Conservation (phyloP, 257 asterid species). For the Petrea volubilis region DNA sequence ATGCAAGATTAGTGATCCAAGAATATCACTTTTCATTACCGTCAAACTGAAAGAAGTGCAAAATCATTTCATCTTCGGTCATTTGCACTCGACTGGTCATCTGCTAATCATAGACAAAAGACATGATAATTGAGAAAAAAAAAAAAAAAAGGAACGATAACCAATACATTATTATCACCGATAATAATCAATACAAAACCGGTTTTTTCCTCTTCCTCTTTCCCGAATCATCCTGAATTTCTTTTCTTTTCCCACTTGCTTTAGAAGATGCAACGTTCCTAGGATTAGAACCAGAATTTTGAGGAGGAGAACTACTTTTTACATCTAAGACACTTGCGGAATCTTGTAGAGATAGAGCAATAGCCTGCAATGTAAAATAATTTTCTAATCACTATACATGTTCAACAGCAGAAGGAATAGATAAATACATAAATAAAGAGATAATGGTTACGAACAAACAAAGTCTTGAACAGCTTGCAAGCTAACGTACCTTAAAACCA, state of each 20-base stretch:
- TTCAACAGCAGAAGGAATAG: too few relatives aligned
- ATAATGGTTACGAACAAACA: conserved; percentile 1
- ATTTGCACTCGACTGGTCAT: conserved; percentile 72
- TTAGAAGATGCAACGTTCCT: conserved; percentile 26
- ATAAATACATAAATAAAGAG: too few relatives aligned
- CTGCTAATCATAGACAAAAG: conserved; percentile 38
- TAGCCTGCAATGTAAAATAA: conserved; percentile 58
- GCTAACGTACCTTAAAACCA: conserved; percentile 12
- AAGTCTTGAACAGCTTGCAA: conserved; percentile 12
- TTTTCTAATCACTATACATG: too few relatives aligned
- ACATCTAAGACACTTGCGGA: conserved; percentile 41
- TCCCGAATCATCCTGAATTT: conserved; percentile 40
- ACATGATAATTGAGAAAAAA: conserved; percentile 18
- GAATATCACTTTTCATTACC: conserved; percentile 51
- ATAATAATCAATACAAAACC: conserved; percentile 47
- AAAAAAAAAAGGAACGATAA: conserved; percentile 2
- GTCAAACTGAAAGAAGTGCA: conserved; percentile 87
- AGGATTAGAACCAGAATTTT: conserved; percentile 23
- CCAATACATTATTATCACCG: conserved; percentile 20
- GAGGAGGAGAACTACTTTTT: conserved; percentile 21
- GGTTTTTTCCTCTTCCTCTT: conserved; percentile 64
- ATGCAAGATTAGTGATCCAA: not conserved
- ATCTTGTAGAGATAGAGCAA: conserved; percentile 80
- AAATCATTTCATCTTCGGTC: conserved; percentile 83
- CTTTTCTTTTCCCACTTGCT: conserved; percentile 31